Conservation (phyloP, 2,329 filamentous ascomycete species). For the Trichoderma brevicompactum region DNA sequence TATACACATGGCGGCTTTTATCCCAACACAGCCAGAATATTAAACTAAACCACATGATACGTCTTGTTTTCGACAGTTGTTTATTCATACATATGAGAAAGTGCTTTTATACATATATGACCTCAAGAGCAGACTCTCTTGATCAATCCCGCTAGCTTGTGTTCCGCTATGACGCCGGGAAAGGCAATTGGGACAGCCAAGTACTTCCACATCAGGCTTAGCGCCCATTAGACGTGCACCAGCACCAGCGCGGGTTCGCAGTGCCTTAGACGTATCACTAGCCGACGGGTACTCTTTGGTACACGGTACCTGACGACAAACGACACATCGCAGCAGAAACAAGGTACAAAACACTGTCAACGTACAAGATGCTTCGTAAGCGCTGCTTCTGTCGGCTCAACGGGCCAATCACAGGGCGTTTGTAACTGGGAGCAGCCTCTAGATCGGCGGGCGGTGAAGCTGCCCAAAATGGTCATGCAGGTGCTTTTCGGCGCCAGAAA, state of each 20-base stretch:
- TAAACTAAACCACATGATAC: too few relatives aligned
- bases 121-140: too few relatives aligned
- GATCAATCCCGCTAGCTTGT: too few relatives aligned
- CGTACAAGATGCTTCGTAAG: neutral
- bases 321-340: too few relatives aligned
- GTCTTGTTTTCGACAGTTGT: too few relatives aligned
- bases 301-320: neutral
- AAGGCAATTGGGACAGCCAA: conserved; percentile 10
- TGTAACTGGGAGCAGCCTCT: conserved; percentile 1
- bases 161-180: conserved; percentile 4
- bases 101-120: too few relatives aligned
- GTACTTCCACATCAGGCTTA: conserved; percentile 19
- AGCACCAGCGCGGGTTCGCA: conserved; percentile 4
- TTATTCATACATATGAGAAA: too few relatives aligned
- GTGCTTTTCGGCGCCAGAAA: neutral
- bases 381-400: neutral
- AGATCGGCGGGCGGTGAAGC: conserved; percentile 28
- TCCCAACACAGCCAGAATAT: too few relatives aligned
- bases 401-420: conserved; percentile 22
- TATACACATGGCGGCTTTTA: too few relatives aligned
- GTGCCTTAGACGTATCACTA: neutral
- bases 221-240: conserved; percentile 23
- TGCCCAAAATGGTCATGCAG: conserved; percentile 21
- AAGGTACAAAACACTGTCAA: neutral
- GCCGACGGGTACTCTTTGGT: neutral